phyloP scores from a whole-genome alignment of 257 asterid species.

The Capsicum baccatum region DNA sequence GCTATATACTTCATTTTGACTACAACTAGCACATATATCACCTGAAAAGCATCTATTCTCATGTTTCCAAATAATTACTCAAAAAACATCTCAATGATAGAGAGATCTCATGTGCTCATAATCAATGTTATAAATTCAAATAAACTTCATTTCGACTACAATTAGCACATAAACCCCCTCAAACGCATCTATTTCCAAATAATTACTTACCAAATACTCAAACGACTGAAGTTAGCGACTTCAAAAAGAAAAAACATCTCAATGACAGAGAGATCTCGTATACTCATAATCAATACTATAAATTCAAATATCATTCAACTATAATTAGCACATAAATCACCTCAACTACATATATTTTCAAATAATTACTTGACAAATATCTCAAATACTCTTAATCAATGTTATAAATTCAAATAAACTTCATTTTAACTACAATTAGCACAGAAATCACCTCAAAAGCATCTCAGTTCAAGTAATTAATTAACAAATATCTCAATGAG shows the following conservation, averaged over 20 bases:
- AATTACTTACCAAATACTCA: no score
- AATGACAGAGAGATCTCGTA: no score
- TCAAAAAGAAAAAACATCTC: no score
- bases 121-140: neutral
- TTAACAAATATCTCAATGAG: neutral
- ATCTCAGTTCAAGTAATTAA: neutral
- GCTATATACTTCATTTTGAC: neutral
- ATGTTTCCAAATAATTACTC: neutral
- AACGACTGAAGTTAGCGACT: no score
- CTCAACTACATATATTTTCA: neutral
- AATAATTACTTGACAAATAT: neutral
- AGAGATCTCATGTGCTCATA: neutral
- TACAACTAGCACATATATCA: neutral
- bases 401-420: neutral
- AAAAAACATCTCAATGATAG: no score
- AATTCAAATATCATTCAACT: neutral
- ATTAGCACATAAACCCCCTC: neutral
- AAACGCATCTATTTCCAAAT: no score
- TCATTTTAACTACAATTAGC: neutral
- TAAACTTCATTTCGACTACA: neutral
- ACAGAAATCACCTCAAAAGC: neutral
- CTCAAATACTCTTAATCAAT: neutral
- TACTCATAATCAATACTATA: neutral
- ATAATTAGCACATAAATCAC: neutral
- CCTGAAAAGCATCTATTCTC: neutral